These are phyloP conservation scores for Beauveria sp. DNA, from an alignment of 2,329 filamentous ascomycete genomes.

Conservation along the genomic window DNA sequence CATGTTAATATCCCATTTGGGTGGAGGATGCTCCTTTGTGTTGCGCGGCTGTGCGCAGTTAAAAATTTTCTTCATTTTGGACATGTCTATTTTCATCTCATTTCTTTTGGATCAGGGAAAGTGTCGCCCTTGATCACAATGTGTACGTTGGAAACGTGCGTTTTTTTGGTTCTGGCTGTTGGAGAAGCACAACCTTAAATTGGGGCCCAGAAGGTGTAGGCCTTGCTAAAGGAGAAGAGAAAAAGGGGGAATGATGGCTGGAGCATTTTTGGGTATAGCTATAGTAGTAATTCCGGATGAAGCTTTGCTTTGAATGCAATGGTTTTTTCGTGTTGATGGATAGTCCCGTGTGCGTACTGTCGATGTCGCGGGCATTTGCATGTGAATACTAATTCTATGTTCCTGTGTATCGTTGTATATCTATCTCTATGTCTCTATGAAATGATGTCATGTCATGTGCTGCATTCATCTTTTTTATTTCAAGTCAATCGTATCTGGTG, in stretches of 20 bases:
- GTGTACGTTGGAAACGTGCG: constrained; percentile 9
- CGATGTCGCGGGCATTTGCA: not conserved
- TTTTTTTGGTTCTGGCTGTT: not conserved
- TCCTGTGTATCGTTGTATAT: not conserved
- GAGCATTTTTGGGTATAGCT: constrained; percentile 5
- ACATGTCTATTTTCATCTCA: constrained; percentile 2
- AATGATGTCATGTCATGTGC: not conserved
- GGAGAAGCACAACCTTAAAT: not conserved
- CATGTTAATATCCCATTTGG: constrained; percentile 23
- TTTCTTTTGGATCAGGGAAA: not conserved
- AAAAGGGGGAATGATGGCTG: not conserved
- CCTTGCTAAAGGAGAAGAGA: not conserved
- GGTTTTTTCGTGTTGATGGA: not conserved
- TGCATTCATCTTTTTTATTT: not conserved
- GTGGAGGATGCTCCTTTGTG: not conserved
- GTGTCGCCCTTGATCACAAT: not conserved
- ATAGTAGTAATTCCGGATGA: constrained; percentile 7
- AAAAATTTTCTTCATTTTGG: not conserved
- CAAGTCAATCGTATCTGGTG: too few species aligned
- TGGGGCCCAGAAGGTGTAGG: not conserved
- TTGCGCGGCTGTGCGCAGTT: constrained; percentile 1
- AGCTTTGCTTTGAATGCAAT: constrained; percentile 6
- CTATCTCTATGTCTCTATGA: not conserved
- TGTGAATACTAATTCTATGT: not conserved
- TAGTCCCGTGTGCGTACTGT: not conserved